Evolutionary conservation across 2,329 filamentous ascomycete species (phyloP), one percentile per base, ranked within the genome.

Genomic region (Colletotrichum tropicicola): DNA sequence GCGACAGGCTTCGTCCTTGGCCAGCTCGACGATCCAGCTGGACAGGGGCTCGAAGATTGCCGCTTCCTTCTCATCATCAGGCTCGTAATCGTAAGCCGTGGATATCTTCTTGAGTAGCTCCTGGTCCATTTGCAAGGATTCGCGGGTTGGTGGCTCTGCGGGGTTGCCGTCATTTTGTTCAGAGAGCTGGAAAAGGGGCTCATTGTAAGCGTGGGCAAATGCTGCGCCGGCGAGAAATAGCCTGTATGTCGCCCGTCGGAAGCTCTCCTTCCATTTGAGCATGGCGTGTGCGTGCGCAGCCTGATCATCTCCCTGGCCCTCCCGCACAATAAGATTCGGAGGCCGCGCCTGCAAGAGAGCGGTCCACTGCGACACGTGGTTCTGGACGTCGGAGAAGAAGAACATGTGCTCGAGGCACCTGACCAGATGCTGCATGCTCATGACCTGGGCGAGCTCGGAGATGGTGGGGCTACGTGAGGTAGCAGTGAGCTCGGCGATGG

Each of bases 21-120:
- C 30, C 13, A 47, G 15, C n/a, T 35, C 21, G 13, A 59, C 47
- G 17, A 59, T 19, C 57, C 57, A 59, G 39, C 25, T 45, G 5
- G 45, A 52, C 25, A 59, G 25, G 12, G 57, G 37, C 47, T 32
- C 57, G 25, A 59, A 59, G 17, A 27, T 37, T 8, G 66, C 65
- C 23, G 68, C 68, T 19, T 73, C 72, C 39, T 71, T 71, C 10
- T 70, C 67, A 59, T 73, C 73, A 17, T 69, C 70, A 3, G 67
- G 70, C 2, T 69, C 65, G 6, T 69, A 65, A 37, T 68, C 67
- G 27, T 71, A 69, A 23, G 71, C 70, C 6, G 43, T 63, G 13
- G 77, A 58, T 23, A 13, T 48, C n/a, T 30, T 23, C 19, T 28
- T 17, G 21, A 25, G 27, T 15, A n/a, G 17, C 39, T 5, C 6